Percentiles rank a stretch among this genome's conserved stretches.
These are phyloP conservation scores for Penicillium flavigenum DNA, from an alignment of 495 filamentous ascomycete genomes.

Conservation along the genomic window DNA sequence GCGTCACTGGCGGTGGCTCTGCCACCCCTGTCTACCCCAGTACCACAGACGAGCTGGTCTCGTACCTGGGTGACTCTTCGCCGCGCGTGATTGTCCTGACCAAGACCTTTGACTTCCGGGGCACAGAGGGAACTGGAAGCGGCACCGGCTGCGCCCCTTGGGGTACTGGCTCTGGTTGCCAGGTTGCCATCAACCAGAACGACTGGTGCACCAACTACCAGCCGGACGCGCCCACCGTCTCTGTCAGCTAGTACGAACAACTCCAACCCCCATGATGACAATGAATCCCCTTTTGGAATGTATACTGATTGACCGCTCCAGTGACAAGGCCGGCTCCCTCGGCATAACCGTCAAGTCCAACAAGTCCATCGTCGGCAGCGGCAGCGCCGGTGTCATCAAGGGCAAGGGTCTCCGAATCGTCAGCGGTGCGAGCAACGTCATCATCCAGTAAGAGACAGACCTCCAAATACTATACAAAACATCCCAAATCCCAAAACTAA, in stretches of 20 bases:
- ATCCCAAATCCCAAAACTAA: background rate
- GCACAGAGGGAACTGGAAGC: constrained; percentile 43
- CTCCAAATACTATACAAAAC: background rate
- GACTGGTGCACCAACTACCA: constrained; percentile 49
- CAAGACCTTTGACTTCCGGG: constrained; percentile 46
- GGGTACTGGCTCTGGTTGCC: constrained; percentile 44
- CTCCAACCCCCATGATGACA: background rate
- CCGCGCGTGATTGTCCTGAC: constrained; percentile 42
- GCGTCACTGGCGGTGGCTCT: constrained; percentile 41
- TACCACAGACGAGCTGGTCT: constrained; percentile 43
- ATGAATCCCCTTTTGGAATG: background rate
- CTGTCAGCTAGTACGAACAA: constrained; percentile 41
- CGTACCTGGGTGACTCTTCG: constrained; percentile 39
- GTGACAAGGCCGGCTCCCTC: constrained; percentile 43
- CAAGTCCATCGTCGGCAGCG: constrained; percentile 46
- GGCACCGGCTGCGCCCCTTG: constrained; percentile 48
- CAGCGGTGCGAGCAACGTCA: constrained; percentile 45
- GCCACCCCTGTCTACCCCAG: constrained; percentile 41
- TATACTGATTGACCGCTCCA: constrained; percentile 1
- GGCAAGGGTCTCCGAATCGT: constrained; percentile 48
- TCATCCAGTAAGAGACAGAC: constrained; percentile 40
- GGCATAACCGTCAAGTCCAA: constrained; percentile 48
- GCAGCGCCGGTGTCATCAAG: constrained; percentile 40
- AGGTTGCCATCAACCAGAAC: constrained; percentile 54
- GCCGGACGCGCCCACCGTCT: constrained; percentile 32